Evolutionary conservation across 2,329 filamentous ascomycete genomes (phyloP), one percentile per base, ranked within the genome.

Genomic region (Nectriaceae sp.): DNA sequence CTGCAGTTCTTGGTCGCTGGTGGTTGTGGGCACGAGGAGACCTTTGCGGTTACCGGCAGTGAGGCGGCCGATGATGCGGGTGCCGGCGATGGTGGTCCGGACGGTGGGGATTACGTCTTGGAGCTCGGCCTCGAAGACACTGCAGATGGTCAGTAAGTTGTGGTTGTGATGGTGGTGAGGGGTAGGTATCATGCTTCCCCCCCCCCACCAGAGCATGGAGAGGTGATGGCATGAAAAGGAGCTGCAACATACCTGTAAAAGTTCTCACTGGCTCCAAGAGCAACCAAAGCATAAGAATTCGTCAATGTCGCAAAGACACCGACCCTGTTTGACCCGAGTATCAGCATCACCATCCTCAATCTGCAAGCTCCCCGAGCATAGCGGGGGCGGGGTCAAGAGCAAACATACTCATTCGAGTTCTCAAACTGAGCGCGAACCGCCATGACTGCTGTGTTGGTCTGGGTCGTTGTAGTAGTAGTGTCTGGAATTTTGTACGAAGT

Each of bases 31-130:
- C 47, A 99, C 93, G 55, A 99, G 85, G 55, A 99, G 89, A 63
- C 94, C 94, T 72, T 96, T 95, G 70, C 90, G 89, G 83, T 99
- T 99, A 65, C 90, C 94, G 69, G 93, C 89, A 61, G 94, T 97
- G 75, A 99, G 82, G 61, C 94, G 87, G 51, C 94, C 94, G 66
- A 99, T 88, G 71, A 99, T 99, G 65, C 94, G 84, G 33, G 93
- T 97, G 62, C 94, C 94, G 54, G 92, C 92, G 70, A 99, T 97
- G 49, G 93, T 97, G 61, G 90, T 92, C 75, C 94, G 90, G 74
- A 90, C 94, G 72, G 97, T 97, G 61, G 94, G 94, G 64, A 99
- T 93, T 55, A 97, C 85, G 77, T 97, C 94, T 78, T 96, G 90
- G 54, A 99, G 82, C 78, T 99, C 94, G 55, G 93, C 87, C 80